Conservation (phyloP, 768 basidiomycete genomes). For the Rubroboletus pulcherrimus region DNA sequence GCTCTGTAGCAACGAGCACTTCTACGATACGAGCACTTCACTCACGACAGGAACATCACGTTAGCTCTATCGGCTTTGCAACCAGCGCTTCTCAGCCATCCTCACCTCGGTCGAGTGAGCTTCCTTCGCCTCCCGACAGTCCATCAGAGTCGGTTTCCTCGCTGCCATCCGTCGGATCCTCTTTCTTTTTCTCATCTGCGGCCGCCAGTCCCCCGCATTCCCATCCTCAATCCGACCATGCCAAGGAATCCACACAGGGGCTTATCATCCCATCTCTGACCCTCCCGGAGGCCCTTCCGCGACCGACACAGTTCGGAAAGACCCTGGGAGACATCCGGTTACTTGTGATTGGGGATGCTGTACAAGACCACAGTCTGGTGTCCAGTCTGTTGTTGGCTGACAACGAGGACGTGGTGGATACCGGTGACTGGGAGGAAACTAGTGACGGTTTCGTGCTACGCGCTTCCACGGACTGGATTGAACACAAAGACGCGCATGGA, state of each 20-base stretch:
- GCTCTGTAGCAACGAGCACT: conserved; percentile 32
- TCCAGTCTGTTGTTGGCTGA: conserved; percentile 52
- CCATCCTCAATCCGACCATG: conserved; percentile 40
- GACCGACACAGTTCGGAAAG: conserved; percentile 65
- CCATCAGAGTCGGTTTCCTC: conserved; percentile 65
- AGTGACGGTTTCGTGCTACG: conserved; percentile 42
- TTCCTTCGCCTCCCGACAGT: conserved; percentile 60
- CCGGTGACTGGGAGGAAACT: conserved; percentile 53
- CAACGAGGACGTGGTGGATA: conserved; percentile 67
- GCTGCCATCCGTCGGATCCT: conserved; percentile 67
- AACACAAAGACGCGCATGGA: conserved; percentile 61
- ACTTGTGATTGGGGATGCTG: conserved; percentile 49
- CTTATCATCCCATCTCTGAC: conserved; percentile 69
- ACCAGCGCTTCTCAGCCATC: conserved; percentile 38
- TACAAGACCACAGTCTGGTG: conserved; percentile 33
- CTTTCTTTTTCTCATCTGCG: conserved; percentile 75
- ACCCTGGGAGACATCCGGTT: conserved; percentile 60
- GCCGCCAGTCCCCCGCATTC: conserved; percentile 61
- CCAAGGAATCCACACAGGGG: conserved; percentile 42
- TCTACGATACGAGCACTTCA: conserved; percentile 38
- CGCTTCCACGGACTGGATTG: conserved; percentile 72
- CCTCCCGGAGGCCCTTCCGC: conserved; percentile 57
- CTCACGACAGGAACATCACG: conserved; percentile 20
- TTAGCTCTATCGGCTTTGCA: neutral
- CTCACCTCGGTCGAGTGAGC: conserved; percentile 46